A percentile compares a stretch with the other conserved stretches of the same genome.
Evolutionary conservation across 1,139 yeast species (phyloP).

Genomic region (Hemisphaericaspora xylanilytica): DNA sequence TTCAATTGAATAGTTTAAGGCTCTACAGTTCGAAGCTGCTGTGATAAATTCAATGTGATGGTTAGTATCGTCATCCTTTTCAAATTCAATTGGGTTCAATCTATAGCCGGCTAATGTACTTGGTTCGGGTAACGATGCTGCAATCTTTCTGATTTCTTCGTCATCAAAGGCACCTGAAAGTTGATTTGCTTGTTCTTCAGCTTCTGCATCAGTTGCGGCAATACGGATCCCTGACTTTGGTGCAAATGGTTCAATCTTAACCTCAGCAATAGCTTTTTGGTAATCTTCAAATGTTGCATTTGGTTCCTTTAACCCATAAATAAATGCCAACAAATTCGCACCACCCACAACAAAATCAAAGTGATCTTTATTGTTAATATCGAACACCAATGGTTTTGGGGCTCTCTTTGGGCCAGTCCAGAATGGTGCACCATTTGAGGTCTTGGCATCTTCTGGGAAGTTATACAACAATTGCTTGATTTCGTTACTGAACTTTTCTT

Average conservation of each 20-base stretch:
- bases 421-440: slow-evolving; percentile 88
- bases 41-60: slow-evolving; percentile 95
- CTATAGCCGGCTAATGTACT: slow-evolving; percentile 87
- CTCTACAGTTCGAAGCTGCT: slow-evolving; percentile 97
- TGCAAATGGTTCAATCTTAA: slow-evolving; percentile 44
- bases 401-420: slow-evolving; percentile 99
- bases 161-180: slow-evolving; percentile 54
- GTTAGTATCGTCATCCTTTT: slow-evolving; percentile 95
- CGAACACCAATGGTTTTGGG: slow-evolving; percentile 79
- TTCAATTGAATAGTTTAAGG: slow-evolving; percentile 84
- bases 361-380: slow-evolving; percentile 72
- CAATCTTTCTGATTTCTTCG: slow-evolving; percentile 55
- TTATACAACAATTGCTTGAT: slow-evolving; percentile 86
- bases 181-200: slow-evolving; percentile 66
- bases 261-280: slow-evolving; percentile 50
- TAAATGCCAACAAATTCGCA: slow-evolving; percentile 86
- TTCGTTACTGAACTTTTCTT: slow-evolving; percentile 78
- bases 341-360: slow-evolving; percentile 82
- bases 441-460: slow-evolving; percentile 91
- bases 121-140: slow-evolving; percentile 83
- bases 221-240: slow-evolving; percentile 79
- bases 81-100: slow-evolving; percentile 85
- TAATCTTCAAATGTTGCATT: slow-evolving; percentile 43
- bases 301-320: slow-evolving; percentile 74
- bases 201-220: slow-evolving; percentile 86